Base-by-base conservation (phyloP, 2,329 filamentous ascomycete species). In the Ilyonectria destructans region DNA sequence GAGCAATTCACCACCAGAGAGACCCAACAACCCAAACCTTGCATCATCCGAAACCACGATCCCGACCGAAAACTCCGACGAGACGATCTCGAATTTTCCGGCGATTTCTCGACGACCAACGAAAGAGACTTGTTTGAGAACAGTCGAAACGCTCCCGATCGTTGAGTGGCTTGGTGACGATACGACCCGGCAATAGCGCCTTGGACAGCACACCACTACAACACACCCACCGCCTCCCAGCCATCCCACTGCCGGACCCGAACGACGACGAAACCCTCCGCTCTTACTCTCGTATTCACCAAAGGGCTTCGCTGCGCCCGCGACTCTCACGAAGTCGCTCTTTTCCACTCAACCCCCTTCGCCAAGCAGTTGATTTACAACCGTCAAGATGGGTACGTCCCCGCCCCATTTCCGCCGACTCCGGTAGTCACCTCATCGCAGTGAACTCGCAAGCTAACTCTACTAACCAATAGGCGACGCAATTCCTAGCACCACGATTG, bases 401-500 rank as follows among this genome's bases (percentile, higher is more conserved):
- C 35, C 13, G 15, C 26, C 15, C 6, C 35, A 61, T 67, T 65
- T 49, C 58, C 37, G 31, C 29, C 26, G 31, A 51, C 35, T 49
- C 8, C 60, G 77, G 79, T 40, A 77, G 77, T n/a, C 70, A 79
- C 31, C 52, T 63, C 54, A 29, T 37, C 49, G 26, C 35, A 68
- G 65, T 67, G 61, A 54, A 45, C 52, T 52, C 62, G 62, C 54
- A 65, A 69, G 63, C 73, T 75, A 65, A 75, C 62, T 4, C 23
- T 35, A 58, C 19, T 3, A 60, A 46, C 40, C 55, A 75, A 65
- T 57, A 65, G 69, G 52, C 21, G 65, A 69, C 60, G 63, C 40
- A 60, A 58, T 31, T 45, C 76, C 77, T 6, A 70, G 77, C 46
- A 89, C 87, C 13, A 89, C 87, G 6, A 84, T 91, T 70, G 83